These are phyloP conservation scores for Ascochyta viciae-villosae DNA, from an alignment of 2,329 filamentous ascomycete species.

Conservation along the genomic window DNA sequence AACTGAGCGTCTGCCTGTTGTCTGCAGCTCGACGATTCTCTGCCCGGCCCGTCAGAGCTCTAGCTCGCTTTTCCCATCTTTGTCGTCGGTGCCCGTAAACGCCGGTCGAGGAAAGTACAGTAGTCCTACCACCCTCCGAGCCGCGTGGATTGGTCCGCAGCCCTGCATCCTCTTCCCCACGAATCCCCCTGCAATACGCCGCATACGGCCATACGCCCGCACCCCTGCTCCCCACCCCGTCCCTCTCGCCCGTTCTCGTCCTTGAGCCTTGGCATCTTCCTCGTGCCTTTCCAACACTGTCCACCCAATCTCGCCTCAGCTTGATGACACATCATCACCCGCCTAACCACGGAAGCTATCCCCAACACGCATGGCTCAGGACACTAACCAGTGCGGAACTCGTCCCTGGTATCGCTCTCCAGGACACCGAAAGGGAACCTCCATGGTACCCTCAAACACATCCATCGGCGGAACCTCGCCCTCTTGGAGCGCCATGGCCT, in stretches of 20 bases:
- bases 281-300: no score
- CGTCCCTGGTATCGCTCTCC: constrained; percentile 57
- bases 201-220: no score
- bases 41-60: constrained; percentile 1
- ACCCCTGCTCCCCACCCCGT: no score
- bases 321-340: no score
- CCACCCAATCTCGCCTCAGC: no score
- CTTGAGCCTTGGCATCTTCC: no score
- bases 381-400: neutral
- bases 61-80: neutral
- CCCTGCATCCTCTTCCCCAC: constrained; percentile 9
- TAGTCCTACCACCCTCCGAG: constrained; percentile 4
- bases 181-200: neutral
- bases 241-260: neutral
- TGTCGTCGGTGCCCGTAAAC: constrained; percentile 2
- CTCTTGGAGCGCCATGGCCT: constrained; percentile 11
- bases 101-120: neutral
- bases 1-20: neutral
- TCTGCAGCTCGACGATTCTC: neutral
- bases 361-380: neutral
- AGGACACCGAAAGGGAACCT: constrained; percentile 70
- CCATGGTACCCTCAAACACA: constrained; percentile 63
- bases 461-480: constrained; percentile 47
- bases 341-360: no score
- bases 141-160: constrained; percentile 32